phyloP scores from a whole-genome alignment of 345 rosid genomes.

The Syzygium grande region DNA sequence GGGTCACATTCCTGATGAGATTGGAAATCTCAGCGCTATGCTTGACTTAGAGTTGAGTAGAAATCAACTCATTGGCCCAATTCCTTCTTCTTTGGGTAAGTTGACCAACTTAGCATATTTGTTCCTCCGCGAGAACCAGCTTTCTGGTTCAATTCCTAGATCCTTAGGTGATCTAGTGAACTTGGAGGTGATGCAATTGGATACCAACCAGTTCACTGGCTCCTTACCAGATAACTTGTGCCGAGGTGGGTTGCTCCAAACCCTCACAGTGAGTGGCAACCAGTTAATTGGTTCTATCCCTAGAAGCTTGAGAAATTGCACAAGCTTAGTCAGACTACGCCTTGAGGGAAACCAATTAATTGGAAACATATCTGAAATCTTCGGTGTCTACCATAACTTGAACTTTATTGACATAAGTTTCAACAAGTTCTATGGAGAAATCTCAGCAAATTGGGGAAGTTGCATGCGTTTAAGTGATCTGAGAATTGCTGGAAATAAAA shows the following conservation, averaged over 20 bases:
- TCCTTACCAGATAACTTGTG: background rate
- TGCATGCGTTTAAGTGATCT: background rate
- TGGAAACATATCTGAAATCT: slow-evolving; percentile 11
- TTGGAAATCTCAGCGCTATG: slow-evolving; percentile 8
- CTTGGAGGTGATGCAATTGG: background rate
- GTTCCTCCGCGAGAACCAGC: slow-evolving; percentile 15
- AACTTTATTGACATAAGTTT: slow-evolving; percentile 12
- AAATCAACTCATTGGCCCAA: background rate
- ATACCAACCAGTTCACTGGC: background rate
- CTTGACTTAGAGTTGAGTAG: background rate
- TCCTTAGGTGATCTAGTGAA: slow-evolving; percentile 9
- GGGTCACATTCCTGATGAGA: background rate
- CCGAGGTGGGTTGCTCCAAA: background rate
- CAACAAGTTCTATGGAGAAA: slow-evolving; percentile 16
- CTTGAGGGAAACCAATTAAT: slow-evolving; percentile 11
- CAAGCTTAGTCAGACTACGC: slow-evolving; percentile 10
- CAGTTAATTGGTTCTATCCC: slow-evolving; percentile 12
- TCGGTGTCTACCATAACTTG: slow-evolving; percentile 11
- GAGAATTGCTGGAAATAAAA: slow-evolving; percentile 5
- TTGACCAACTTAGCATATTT: slow-evolving; percentile 14
- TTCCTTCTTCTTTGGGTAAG: slow-evolving; percentile 20
- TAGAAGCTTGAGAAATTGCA: slow-evolving; percentile 17
- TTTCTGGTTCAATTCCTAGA: slow-evolving; percentile 22
- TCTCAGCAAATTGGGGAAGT: slow-evolving; percentile 21
- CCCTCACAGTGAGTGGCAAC: background rate